phyloP scores from a whole-genome alignment of 768 basidiomycete genomes.

The Dentipellis sp. region DNA sequence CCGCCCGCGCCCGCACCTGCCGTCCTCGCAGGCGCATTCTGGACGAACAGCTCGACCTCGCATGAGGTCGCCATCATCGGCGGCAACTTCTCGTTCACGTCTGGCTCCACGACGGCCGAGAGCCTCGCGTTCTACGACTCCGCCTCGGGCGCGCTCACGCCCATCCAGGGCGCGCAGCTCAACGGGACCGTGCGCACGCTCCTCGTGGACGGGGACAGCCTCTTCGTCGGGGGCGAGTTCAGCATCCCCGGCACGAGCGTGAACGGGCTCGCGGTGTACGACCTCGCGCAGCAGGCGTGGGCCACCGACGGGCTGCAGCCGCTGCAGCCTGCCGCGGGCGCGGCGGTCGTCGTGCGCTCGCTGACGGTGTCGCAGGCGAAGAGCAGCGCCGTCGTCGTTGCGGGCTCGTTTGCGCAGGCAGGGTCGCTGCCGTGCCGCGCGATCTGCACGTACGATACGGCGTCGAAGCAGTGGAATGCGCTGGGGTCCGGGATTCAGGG shows the following conservation, averaged over 20 bases:
- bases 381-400: constrained; percentile 61
- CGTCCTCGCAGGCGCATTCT: constrained; percentile 81
- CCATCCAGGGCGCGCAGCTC: constrained; percentile 52
- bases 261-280: constrained; percentile 74
- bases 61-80: constrained; percentile 73
- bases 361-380: constrained; percentile 56
- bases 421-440: constrained; percentile 67
- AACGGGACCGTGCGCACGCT: constrained; percentile 74
- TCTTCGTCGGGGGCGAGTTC: constrained; percentile 86
- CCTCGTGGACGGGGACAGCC: constrained; percentile 53
- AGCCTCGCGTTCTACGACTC: constrained; percentile 69
- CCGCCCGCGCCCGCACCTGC: constrained; percentile 63
- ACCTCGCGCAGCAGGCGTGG: constrained; percentile 61
- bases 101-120: constrained; percentile 29
- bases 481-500: constrained; percentile 79
- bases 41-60: constrained; percentile 67
- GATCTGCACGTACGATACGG: constrained; percentile 69
- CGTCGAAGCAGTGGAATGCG: constrained; percentile 65
- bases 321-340: constrained; percentile 46
- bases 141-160: constrained; percentile 34
- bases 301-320: constrained; percentile 45
- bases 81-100: constrained; percentile 74
- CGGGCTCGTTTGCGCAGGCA: constrained; percentile 79
- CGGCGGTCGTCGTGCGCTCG: constrained; percentile 58
- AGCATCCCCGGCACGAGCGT: constrained; percentile 44